Evolutionary conservation across 805 yeast species (phyloP).

Genomic region (Debaryomyces castellii): DNA sequence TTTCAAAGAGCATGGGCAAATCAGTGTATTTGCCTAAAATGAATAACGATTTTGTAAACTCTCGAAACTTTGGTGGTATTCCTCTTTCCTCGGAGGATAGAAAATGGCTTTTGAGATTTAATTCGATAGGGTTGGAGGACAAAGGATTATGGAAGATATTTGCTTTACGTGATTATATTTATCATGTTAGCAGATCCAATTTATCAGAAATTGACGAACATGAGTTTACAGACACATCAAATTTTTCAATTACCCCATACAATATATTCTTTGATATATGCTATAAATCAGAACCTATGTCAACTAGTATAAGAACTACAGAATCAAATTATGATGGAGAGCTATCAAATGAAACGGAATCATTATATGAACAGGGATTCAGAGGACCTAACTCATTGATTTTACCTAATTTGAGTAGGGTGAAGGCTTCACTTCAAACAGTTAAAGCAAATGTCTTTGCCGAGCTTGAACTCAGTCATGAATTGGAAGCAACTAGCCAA

Average conservation of each 20-base stretch:
- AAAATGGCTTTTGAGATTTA: conserved; percentile 70
- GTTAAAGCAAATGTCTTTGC: conserved; percentile 44
- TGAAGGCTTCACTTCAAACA: conserved; percentile 39
- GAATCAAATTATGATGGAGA: neutral
- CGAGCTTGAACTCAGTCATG: conserved; percentile 39
- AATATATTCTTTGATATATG: conserved; percentile 38
- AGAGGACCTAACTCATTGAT: conserved; percentile 23
- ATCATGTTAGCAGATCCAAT: conserved; percentile 47
- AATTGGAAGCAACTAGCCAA: conserved; percentile 7
- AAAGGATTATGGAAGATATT: conserved; percentile 82
- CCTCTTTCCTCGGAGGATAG: conserved; percentile 63
- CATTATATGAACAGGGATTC: conserved; percentile 2
- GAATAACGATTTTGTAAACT: neutral
- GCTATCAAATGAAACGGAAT: neutral
- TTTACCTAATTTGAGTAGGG: conserved; percentile 29
- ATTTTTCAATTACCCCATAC: conserved; percentile 22
- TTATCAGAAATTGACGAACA: conserved; percentile 1
- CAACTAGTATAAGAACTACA: conserved; percentile 6
- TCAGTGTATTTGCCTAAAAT: conserved; percentile 30
- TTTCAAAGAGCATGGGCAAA: conserved; percentile 34
- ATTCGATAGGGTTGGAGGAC: conserved; percentile 70
- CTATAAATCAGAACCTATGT: conserved; percentile 37
- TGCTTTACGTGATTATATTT: conserved; percentile 65
- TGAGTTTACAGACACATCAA: conserved; percentile 3
- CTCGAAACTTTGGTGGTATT: conserved; percentile 7